These are phyloP conservation scores for Pythium pyrilobum DNA, from an alignment of 352 stramenopile genomes.

Conservation along the genomic window DNA sequence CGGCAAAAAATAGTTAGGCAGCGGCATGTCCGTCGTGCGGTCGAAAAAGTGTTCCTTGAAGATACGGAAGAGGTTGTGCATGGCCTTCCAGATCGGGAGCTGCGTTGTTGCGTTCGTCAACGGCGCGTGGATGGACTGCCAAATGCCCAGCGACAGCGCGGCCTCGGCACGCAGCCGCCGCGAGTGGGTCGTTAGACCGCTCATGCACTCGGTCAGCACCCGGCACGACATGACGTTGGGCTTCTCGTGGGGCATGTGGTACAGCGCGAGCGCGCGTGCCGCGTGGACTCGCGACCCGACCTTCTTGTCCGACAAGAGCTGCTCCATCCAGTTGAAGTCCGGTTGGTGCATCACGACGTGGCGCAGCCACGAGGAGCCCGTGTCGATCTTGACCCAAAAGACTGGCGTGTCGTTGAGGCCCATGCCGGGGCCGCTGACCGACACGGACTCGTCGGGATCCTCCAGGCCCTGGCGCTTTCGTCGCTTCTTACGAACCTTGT, in stretches of 20 bases:
- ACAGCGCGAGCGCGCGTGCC: slow-evolving; percentile 64
- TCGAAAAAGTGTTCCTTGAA: slow-evolving; percentile 89
- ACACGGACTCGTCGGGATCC: slow-evolving; percentile 75
- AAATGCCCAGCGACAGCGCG: slow-evolving; percentile 69
- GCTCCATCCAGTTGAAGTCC: slow-evolving; percentile 89
- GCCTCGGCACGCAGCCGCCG: slow-evolving; percentile 68
- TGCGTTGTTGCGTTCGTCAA: slow-evolving; percentile 78
- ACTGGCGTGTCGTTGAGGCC: slow-evolving; percentile 83
- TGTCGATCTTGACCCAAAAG: slow-evolving; percentile 86
- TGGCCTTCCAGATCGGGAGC: slow-evolving; percentile 79
- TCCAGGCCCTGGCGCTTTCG: slow-evolving; percentile 76
- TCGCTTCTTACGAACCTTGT: slow-evolving; percentile 84
- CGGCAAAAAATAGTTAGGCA: slow-evolving; percentile 83
- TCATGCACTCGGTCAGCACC: slow-evolving; percentile 84
- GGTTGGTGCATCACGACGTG: slow-evolving; percentile 85
- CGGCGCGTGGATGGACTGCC: slow-evolving; percentile 81
- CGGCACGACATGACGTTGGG: slow-evolving; percentile 84
- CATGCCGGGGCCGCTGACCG: slow-evolving; percentile 70
- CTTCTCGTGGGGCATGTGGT: slow-evolving; percentile 78
- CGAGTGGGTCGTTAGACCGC: slow-evolving; percentile 77
- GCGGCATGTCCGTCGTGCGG: slow-evolving; percentile 70
- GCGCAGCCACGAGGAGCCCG: slow-evolving; percentile 63
- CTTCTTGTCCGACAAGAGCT: slow-evolving; percentile 79
- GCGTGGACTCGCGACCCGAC: slow-evolving; percentile 78
- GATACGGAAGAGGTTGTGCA: slow-evolving; percentile 85